Base-by-base conservation (phyloP, 2,329 filamentous ascomycete species). In the Penicillium sp. region DNA sequence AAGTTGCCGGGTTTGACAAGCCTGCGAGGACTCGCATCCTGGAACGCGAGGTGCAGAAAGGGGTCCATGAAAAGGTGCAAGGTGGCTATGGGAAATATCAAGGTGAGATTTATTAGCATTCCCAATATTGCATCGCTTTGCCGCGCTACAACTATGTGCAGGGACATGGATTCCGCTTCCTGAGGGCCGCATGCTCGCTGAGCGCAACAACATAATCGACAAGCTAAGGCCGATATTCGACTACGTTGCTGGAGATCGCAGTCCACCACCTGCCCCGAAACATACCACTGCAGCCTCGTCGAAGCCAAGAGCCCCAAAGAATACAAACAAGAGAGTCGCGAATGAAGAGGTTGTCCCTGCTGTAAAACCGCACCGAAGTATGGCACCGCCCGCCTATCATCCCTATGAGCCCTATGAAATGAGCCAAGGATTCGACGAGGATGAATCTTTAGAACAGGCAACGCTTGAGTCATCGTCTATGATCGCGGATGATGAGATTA, bases 61-160 rank as follows among this genome's bases (percentile, higher is more conserved):
- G 94, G 38, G 79, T 86, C 4, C 93, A 98, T 66, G 93, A 97
- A 72, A 98, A 98, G 74, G 90, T 98, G 6, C 93, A 98, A 67
- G 93, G 91, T 57, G 93, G 93, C 15, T 97, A 97, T 69, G 93
- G 93, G 62, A 97, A 97, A 81, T 98, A 97, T 61, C 93, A 98
- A 75, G 90, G 86, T 88, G 5, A 9, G 29, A 15, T 13, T 29
- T 26, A n/a, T n/a, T n/a, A n/a, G n/a, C n/a, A n/a, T n/a, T n/a
- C n/a, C n/a, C n/a, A n/a, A n/a, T n/a, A n/a, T n/a, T n/a, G n/a
- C n/a, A n/a, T n/a, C n/a, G n/a, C n/a, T n/a, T n/a, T n/a, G n/a
- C n/a, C n/a, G n/a, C n/a, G n/a, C n/a, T n/a, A n/a, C n/a, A n/a
- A n/a, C n/a, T n/a, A n/a, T n/a, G n/a, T n/a, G n/a, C 56, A 90